phyloP scores from a whole-genome alignment of 108 stramenopile species.

The Nitzschia sp. region DNA sequence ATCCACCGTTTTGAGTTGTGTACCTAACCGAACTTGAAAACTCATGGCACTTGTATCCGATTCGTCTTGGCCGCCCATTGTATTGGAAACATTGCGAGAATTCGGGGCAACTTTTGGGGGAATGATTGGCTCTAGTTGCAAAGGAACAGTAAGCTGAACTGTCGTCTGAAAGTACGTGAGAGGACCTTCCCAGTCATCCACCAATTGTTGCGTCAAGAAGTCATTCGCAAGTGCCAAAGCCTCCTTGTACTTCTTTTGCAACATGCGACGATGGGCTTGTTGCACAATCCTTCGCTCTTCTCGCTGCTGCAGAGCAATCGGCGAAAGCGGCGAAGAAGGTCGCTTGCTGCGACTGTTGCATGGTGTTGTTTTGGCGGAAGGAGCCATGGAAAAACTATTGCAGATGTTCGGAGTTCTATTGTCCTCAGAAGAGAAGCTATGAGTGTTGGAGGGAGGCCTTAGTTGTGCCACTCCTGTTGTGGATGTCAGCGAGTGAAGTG shows the following conservation, averaged over 20 bases:
- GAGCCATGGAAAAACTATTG: no score
- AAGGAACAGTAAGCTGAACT: neutral
- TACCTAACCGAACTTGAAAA: slow-evolving; percentile 16
- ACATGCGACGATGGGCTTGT: neutral
- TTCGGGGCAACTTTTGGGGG: neutral
- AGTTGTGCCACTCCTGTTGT: no score
- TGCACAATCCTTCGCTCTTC: neutral
- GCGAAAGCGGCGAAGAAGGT: neutral
- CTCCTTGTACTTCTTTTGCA: slow-evolving; percentile 7
- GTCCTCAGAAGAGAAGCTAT: no score
- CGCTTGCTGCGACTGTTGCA: neutral
- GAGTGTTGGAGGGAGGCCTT: no score
- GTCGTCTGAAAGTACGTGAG: slow-evolving; percentile 21
- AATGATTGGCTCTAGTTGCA: neutral
- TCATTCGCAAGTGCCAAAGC: slow-evolving; percentile 8
- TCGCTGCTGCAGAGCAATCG: slow-evolving; percentile 1
- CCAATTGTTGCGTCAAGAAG: slow-evolving; percentile 14
- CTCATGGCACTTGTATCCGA: neutral
- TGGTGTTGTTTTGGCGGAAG: no score
- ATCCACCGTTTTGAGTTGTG: slow-evolving; percentile 12
- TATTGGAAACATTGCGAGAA: no score
- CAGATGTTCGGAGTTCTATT: no score
- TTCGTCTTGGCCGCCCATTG: neutral
- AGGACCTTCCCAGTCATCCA: slow-evolving; percentile 14
- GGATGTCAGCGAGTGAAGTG: no score